phyloP scores from a whole-genome alignment of 2,329 filamentous ascomycete species.

The Fusarium illudens region DNA sequence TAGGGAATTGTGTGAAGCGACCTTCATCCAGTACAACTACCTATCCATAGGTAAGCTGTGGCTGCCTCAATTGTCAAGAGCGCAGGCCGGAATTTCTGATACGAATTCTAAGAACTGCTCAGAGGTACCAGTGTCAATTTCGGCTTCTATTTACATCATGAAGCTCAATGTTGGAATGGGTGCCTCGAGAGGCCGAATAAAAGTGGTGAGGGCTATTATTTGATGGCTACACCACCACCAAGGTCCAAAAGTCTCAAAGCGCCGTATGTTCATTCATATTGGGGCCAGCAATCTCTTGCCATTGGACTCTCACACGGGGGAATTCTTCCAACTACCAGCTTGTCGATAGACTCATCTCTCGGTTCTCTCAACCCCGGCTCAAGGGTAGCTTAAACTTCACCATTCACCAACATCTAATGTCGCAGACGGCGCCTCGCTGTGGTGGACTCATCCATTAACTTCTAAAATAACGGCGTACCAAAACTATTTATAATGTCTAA shows the following conservation, averaged over 20 bases:
- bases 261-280: neutral
- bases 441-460: neutral
- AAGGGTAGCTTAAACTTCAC: neutral
- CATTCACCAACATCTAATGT: no score
- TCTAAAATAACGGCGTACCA: neutral
- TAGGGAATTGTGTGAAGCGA: neutral
- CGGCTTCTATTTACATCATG: no score
- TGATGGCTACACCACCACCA: neutral
- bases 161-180: no score
- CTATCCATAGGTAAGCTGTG: neutral
- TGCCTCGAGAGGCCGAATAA: neutral
- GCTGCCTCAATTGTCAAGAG: neutral
- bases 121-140: no score
- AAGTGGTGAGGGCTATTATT: no score
- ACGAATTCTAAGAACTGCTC: no score
- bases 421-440: no score
- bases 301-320: neutral
- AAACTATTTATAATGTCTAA: neutral
- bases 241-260: neutral
- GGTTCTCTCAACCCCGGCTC: neutral
- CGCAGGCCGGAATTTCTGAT: neutral
- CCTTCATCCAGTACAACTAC: neutral
- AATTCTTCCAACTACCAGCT: neutral
- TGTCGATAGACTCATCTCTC: neutral
- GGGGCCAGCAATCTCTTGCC: neutral